A percentile compares a stretch with the other conserved stretches of the same genome.
These are phyloP conservation scores for Akanthomyces uredinophilus DNA, from an alignment of 2,329 filamentous ascomycete species.

Conservation along the genomic window DNA sequence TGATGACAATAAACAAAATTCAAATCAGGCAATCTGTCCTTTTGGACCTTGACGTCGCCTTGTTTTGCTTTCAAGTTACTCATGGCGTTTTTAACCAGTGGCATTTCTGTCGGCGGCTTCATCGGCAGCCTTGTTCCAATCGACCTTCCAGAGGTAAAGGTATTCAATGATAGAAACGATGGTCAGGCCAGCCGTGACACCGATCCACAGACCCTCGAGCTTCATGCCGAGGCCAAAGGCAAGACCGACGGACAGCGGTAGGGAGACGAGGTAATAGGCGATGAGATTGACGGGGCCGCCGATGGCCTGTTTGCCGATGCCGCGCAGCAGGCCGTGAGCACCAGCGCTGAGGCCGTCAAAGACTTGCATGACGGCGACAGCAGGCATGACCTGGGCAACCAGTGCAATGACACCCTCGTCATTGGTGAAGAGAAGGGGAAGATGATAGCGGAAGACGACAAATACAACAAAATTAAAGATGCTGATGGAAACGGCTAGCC, in stretches of 20 bases:
- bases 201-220: conserved; percentile 75
- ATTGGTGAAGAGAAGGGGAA: conserved; percentile 74
- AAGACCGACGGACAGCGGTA: conserved; percentile 76
- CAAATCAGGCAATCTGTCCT: not conserved
- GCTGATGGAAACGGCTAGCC: conserved; percentile 64
- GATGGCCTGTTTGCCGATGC: conserved; percentile 81
- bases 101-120: conserved; percentile 50
- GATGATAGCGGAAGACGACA: conserved; percentile 60
- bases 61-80: not conserved
- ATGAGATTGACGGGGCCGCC: conserved; percentile 85
- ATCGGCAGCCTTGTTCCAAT: conserved; percentile 49
- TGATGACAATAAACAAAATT: not conserved
- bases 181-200: conserved; percentile 66
- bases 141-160: conserved; percentile 43
- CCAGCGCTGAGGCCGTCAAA: conserved; percentile 77
- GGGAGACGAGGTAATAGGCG: conserved; percentile 78
- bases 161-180: conserved; percentile 52
- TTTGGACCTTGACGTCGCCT: not conserved
- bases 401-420: conserved; percentile 65
- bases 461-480: conserved; percentile 72
- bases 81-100: conserved; percentile 30
- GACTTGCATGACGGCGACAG: conserved; percentile 84
- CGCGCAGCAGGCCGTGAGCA: conserved; percentile 79
- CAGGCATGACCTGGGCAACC: conserved; percentile 65
- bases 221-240: conserved; percentile 75